Conservation (phyloP, 208 protist species). For the Trichomonas vaginalis region DNA sequence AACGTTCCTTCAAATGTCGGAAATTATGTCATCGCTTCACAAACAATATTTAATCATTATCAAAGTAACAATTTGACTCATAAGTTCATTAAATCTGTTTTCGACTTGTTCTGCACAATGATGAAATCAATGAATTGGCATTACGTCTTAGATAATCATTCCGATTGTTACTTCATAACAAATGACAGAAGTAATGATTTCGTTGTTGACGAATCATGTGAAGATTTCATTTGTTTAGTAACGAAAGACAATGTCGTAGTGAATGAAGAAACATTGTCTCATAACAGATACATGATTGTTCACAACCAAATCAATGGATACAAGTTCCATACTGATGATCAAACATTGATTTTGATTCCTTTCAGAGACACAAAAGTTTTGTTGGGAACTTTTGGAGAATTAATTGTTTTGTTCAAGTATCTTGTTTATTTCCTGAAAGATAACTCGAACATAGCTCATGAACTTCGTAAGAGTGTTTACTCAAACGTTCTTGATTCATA, state of each 20-base stretch:
- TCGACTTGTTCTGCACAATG: background rate
- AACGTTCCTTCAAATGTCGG: background rate
- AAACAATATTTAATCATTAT: background rate
- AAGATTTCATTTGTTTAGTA: background rate
- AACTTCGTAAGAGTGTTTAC: background rate
- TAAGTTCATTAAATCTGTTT: background rate
- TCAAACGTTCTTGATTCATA: background rate
- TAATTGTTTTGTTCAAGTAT: constrained; percentile 1
- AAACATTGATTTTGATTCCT: background rate
- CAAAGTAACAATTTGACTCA: background rate
- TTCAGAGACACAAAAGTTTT: background rate
- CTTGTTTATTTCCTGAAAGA: background rate
- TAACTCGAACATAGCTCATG: background rate
- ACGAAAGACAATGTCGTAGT: background rate
- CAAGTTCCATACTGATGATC: background rate
- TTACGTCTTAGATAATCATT: background rate
- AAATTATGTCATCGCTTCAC: background rate
- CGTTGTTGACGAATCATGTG: too few species aligned
- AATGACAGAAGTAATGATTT: too few species aligned
- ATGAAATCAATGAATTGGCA: background rate
- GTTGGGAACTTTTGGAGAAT: background rate
- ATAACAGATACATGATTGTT: background rate
- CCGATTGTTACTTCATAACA: background rate
- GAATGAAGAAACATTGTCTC: background rate
- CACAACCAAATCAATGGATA: background rate